Conservation (phyloP, 495 filamentous ascomycete species). For the Penicillium coffeae region DNA sequence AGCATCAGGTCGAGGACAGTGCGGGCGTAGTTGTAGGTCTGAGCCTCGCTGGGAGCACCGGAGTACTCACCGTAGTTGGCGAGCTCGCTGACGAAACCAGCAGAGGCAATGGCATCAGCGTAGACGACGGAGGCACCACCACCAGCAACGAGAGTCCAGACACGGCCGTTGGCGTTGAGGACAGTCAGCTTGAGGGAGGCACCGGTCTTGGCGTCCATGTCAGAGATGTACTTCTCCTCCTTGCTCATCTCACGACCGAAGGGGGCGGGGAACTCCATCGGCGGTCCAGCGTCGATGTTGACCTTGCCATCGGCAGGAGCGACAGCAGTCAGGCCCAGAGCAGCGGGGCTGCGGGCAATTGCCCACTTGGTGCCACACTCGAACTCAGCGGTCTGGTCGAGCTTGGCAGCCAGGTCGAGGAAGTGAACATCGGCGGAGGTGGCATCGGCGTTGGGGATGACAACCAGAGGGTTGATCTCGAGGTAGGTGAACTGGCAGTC, state of each 20-base stretch:
- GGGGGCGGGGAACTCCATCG: slow-evolving; percentile 97
- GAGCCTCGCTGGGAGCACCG: slow-evolving; percentile 93
- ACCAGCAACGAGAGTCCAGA: slow-evolving; percentile 98
- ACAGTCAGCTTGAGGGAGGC: slow-evolving; percentile 97
- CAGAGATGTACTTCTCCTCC: slow-evolving; percentile 97
- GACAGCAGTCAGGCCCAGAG: slow-evolving; percentile 68
- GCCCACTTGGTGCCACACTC: slow-evolving; percentile 99
- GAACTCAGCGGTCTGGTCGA: slow-evolving; percentile 99
- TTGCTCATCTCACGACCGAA: slow-evolving; percentile 98
- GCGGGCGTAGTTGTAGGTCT: slow-evolving; percentile 96
- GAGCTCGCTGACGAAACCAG: slow-evolving; percentile 91
- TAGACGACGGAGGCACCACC: slow-evolving; percentile 99
- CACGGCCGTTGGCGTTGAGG: slow-evolving; percentile 82
- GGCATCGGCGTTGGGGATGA: slow-evolving; percentile 86
- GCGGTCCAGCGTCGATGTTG: slow-evolving; percentile 93
- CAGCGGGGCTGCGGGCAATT: slow-evolving; percentile 80
- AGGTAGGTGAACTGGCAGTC: slow-evolving; percentile 99
- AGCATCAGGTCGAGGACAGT: slow-evolving; percentile 98
- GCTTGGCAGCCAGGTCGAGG: slow-evolving; percentile 96
- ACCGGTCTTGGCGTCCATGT: slow-evolving; percentile 98
- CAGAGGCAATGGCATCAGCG: slow-evolving; percentile 95
- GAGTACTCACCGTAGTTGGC: slow-evolving; percentile 99
- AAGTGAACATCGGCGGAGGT: slow-evolving; percentile 97
- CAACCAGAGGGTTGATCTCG: slow-evolving; percentile 98
- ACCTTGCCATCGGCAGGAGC: slow-evolving; percentile 65